Base-by-base conservation (phyloP, 2,329 filamentous ascomycete species). In the Aspergillus intermedius region DNA sequence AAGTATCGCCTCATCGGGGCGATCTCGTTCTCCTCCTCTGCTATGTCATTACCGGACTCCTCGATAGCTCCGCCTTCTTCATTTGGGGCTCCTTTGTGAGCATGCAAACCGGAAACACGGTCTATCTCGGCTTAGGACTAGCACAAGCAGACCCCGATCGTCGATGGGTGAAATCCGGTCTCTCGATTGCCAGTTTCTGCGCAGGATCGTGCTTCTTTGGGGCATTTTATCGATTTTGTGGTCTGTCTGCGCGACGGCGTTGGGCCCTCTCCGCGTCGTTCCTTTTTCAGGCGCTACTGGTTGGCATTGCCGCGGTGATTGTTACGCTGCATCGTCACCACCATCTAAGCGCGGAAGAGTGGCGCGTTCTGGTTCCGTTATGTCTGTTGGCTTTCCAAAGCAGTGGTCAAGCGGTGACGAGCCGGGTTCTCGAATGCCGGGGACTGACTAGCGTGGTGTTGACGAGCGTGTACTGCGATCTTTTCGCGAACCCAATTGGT, bases 101-200 rank as follows among this genome's bases (percentile, higher is more conserved):
- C 59, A 91, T 91, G 87, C 87, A 91, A 63, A 91, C 87, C 28
- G 86, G 86, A 80, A 91, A 91, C 67, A 90, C 87, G 4, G 80
- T 91, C 43, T 91, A 89, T 64, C 74, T 90, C 12, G 87, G 86
- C 7, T 77, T 91, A 2, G 87, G 87, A 2, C 72, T 90, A n/a
- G 51, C 59, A 12, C 63, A 62, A 3, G 76, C 81, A 7, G 78
- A 80, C 0, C 77, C 81, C 1, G 65, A 60, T 3, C 70, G 70
- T 10, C 77, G 84, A 44, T 88, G 83, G 83, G 77, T 86, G 61
- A 87, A 88, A 55, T 87, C 87, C 0, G 76, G 78, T n/a, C 78
- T 79, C 7, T 88, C 86, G 0, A 83, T 91, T 19, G 68, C 72
- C 23, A 82, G 75, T 53, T 91, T 91, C 70, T 87, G 84, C 65